Evolutionary conservation across 148 eudicot species (phyloP), one percentile per base, ranked within the genome.

Genomic region (Diospyros kaki): DNA sequence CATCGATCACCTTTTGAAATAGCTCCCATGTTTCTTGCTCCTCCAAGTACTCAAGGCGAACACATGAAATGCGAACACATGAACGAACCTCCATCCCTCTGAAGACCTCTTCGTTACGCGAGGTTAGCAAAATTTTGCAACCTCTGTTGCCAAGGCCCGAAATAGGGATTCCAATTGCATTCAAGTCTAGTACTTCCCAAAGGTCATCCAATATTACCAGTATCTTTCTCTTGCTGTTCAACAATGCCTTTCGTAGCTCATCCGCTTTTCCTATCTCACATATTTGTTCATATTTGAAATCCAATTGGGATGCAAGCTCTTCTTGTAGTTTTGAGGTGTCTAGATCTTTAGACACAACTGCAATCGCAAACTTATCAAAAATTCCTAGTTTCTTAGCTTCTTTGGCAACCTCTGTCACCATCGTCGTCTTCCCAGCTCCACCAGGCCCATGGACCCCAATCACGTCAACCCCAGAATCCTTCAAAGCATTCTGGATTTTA

Each of bases 101-200:
- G 38, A 18, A 69, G 15, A 39, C 44, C 5, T 39, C 15, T 14
- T 38, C 2, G 9, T 10, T 50, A 1, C 56, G 59, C 1, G 72
- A 69, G 2, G 72, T 69, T 13, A 69, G 8, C 18, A 69, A 11
- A 69, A 69, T 58, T 52, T 69, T 69, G 72, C 72, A 69, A 40
- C 28, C 59, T 14, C 59, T 14, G 12, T 14, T 55, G 11, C n/a
- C 11, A n/a, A n/a, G n/a, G 14, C 11, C 40, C 10, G 40, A 0
- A 7, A 8, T 65, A 10, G 71, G 71, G 50, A 68, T 68, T 48
- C 71, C 71, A n/a, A 48, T 68, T 9, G 9, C 15, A 41, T 68
- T 38, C 56, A 48, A 18, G 55, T 17, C 5, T 17, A 68, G 40
- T 50, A 11, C 12, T 7, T 68, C 15, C 54, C 69, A 66, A 15